These are phyloP conservation scores for Monascus purpureus DNA, from an alignment of 495 filamentous ascomycete species.

Conservation along the genomic window DNA sequence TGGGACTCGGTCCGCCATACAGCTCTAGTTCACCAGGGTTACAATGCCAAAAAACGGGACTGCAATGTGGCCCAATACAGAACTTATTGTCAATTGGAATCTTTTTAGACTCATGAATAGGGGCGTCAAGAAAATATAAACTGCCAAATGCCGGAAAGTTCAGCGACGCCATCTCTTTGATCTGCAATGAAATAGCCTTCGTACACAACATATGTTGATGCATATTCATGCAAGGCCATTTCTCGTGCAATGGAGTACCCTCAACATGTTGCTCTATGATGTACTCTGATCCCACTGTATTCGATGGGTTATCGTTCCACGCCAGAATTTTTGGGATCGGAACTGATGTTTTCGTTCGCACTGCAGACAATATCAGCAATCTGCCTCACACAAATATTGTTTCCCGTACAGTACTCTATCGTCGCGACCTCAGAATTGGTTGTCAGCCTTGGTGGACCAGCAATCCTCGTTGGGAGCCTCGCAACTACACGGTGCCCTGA, in stretches of 20 bases:
- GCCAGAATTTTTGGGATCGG: conserved; percentile 27
- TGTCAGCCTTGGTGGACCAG: conserved; percentile 20
- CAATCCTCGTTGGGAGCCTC: conserved; percentile 22
- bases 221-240: conserved; percentile 23
- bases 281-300: conserved; percentile 27
- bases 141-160: conserved; percentile 32
- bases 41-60: conserved; percentile 25
- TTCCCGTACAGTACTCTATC: conserved; percentile 27
- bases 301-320: conserved; percentile 26
- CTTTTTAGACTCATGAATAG: conserved; percentile 12
- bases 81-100: conserved; percentile 18
- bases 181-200: conserved; percentile 14
- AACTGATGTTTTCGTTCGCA: conserved; percentile 18
- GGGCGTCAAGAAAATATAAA: conserved; percentile 16
- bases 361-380: conserved; percentile 9
- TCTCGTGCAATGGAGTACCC: conserved; percentile 23
- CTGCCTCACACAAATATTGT: no score
- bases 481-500: conserved; percentile 20
- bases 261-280: conserved; percentile 29
- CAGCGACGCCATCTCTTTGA: conserved; percentile 21
- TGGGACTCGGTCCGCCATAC: conserved; percentile 16
- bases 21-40: conserved; percentile 15
- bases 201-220: conserved; percentile 24
- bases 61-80: conserved; percentile 28
- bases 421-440: conserved; percentile 34